Evolutionary conservation across 148 eudicot species (phyloP), one percentile per base, ranked within the genome.

Genomic region (Vaccinium myrtillus): DNA sequence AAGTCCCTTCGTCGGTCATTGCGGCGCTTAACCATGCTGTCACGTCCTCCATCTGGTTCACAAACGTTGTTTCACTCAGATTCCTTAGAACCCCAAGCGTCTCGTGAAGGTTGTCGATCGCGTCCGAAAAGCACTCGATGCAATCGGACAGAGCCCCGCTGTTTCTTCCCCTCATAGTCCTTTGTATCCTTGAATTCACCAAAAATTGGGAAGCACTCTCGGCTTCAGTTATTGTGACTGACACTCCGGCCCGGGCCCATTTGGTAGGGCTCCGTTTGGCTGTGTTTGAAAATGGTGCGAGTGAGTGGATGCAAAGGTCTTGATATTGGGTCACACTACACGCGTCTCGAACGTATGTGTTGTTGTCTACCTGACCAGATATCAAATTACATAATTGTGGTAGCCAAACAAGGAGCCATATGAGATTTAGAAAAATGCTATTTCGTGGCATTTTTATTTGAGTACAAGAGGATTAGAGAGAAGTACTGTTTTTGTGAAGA

Each of bases 241-340:
- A 93, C 25, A 94, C 93, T n/a, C 91, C 92, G 0, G 91, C 95
- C 5, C 94, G 88, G 1, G 97, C 95, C 98, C 97, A 95, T 76
- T 12, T 85, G 6, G 53, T 85, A 4, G 95, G 95, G 83, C 87
- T 89, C 12, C 69, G 75, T 67, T 74, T 89, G 63, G 98, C 98
- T 30, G 82, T 77, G 75, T 70, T 84, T 8, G 97, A 91, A 81
- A 88, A 95, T 16, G 93, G 75, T 2, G 97, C 56, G 23, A 95
- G 89, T 23, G 92, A 84, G 55, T 83, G 89, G 78, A 91, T 84
- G 86, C 98, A 95, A 36, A 91, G 30, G 82, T 87, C 85, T 12
- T 67, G 91, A 87, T 93, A 94, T 4, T 39, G 86, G 16, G 97
- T 94, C 73, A 93, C 95, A 3, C 87, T 90, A 63, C 98, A 95